Evolutionary conservation across 352 stramenopile genomes (phyloP).

Genomic region (Pseudoperonospora humuli): DNA sequence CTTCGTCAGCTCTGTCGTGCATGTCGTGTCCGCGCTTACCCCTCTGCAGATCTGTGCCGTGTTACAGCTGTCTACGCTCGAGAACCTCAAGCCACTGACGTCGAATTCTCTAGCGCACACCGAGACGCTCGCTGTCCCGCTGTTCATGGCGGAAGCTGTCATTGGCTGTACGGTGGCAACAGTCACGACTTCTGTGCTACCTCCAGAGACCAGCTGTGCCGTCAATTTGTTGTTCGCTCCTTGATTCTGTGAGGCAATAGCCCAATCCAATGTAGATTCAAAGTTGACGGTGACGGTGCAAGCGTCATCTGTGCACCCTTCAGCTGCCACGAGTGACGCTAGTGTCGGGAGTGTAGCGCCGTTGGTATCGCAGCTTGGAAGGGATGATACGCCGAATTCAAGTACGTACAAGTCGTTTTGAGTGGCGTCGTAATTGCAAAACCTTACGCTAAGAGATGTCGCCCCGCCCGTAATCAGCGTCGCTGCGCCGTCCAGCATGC

Average conservation of each 20-base stretch:
- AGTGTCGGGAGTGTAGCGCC: slow-evolving; percentile 33
- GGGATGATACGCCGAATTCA: slow-evolving; percentile 35
- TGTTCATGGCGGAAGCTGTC: slow-evolving; percentile 24
- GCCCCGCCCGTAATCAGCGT: slow-evolving; percentile 30
- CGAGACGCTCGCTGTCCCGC: slow-evolving; percentile 22
- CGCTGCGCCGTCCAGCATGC: slow-evolving; percentile 43
- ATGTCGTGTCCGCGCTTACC: slow-evolving; percentile 32
- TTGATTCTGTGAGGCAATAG: slow-evolving; percentile 39
- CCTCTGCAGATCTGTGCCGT: slow-evolving; percentile 48
- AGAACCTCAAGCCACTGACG: slow-evolving; percentile 49
- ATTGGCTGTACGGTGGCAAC: slow-evolving; percentile 36
- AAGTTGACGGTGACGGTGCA: slow-evolving; percentile 53
- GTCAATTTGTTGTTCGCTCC: slow-evolving; percentile 36
- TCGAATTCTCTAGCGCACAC: slow-evolving; percentile 41
- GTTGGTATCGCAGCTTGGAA: slow-evolving; percentile 39
- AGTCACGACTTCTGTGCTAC: slow-evolving; percentile 34
- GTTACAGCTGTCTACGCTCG: slow-evolving; percentile 45
- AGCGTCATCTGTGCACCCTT: slow-evolving; percentile 29
- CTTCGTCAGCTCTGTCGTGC: slow-evolving; percentile 32
- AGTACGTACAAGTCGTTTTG: slow-evolving; percentile 27
- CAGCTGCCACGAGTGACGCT: slow-evolving; percentile 25
- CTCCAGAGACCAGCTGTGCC: slow-evolving; percentile 36
- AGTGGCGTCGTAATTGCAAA: slow-evolving; percentile 61
- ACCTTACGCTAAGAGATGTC: slow-evolving; percentile 35
- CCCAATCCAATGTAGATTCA: slow-evolving; percentile 53